phyloP scores from a whole-genome alignment of 345 rosid species.

The Combretum micranthum region DNA sequence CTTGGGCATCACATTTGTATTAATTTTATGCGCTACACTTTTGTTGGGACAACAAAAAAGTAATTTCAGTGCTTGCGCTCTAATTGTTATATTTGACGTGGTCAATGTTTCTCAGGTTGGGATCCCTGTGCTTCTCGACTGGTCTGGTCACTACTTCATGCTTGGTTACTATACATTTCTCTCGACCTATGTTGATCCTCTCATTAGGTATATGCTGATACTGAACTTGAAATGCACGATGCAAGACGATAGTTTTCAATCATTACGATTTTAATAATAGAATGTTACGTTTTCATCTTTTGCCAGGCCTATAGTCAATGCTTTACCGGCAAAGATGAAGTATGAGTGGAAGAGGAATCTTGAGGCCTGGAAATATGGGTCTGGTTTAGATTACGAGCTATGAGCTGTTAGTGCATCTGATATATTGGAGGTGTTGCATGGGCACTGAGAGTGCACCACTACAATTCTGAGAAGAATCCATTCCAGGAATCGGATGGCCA shows the following conservation, averaged over 20 bases:
- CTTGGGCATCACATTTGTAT: too few relatives aligned
- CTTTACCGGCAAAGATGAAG: conserved; percentile 44
- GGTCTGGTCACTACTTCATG: conserved; percentile 84
- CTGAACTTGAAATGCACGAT: neutral
- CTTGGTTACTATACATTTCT: conserved; percentile 79
- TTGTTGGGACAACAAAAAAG: too few relatives aligned
- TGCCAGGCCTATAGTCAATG: conserved; percentile 46
- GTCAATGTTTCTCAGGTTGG: conserved; percentile 51
- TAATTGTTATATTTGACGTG: neutral
- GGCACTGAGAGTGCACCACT: neutral
- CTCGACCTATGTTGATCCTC: conserved; percentile 64
- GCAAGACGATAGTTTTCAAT: neutral
- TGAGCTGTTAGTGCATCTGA: conserved; percentile 15
- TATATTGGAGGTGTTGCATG: too few relatives aligned
- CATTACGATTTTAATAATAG: conserved; percentile 1
- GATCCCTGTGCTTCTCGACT: conserved; percentile 63
- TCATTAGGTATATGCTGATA: conserved; percentile 40
- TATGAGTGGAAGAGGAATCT: conserved; percentile 67
- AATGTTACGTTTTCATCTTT: neutral
- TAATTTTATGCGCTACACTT: too few relatives aligned
- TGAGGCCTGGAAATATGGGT: conserved; percentile 86
- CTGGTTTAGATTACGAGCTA: conserved; percentile 75
- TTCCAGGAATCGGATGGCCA: too few relatives aligned
- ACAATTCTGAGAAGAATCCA: neutral
- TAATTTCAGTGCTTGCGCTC: neutral